Evolutionary conservation across 2,329 filamentous ascomycete genomes (phyloP).

Genomic region (Emmonsiellopsis sp.): DNA sequence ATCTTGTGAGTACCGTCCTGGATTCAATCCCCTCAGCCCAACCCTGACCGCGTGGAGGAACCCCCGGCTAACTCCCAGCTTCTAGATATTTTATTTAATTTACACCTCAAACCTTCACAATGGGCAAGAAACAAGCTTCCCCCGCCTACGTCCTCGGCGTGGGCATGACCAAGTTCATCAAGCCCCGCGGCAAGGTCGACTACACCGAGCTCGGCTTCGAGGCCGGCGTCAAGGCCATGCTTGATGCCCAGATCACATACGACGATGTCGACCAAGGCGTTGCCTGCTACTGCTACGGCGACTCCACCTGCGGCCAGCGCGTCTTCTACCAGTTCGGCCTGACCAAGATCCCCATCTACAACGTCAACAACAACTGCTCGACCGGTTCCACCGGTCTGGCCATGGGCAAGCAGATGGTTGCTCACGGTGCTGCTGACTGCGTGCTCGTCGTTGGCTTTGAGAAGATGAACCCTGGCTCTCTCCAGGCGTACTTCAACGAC

Average conservation of each 20-base stretch:
- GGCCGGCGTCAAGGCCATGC: conserved; percentile 78
- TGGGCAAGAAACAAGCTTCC: conserved; percentile 43
- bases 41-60: not conserved
- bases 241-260: conserved; percentile 74
- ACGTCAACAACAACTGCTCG: conserved; percentile 98
- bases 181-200: conserved; percentile 86
- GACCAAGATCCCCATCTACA: conserved; percentile 92
- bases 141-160: conserved; percentile 86
- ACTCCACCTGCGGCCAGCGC: conserved; percentile 87
- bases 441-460: conserved; percentile 91
- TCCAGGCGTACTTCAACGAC: conserved; percentile 79
- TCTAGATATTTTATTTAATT: not conserved
- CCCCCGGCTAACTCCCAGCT: not conserved
- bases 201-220: conserved; percentile 93
- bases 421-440: conserved; percentile 74
- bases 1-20: no score
- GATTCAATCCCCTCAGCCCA: no score
- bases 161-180: conserved; percentile 99
- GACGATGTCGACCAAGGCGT: conserved; percentile 92
- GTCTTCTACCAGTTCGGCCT: conserved; percentile 99
- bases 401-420: conserved; percentile 72
- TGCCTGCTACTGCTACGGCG: conserved; percentile 97
- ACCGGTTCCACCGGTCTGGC: conserved; percentile 87
- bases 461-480: conserved; percentile 92
- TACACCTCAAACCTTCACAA: conserved; percentile 34